Base-by-base conservation (phyloP, 139 green algal species). In the Micractinium conductrix region DNA sequence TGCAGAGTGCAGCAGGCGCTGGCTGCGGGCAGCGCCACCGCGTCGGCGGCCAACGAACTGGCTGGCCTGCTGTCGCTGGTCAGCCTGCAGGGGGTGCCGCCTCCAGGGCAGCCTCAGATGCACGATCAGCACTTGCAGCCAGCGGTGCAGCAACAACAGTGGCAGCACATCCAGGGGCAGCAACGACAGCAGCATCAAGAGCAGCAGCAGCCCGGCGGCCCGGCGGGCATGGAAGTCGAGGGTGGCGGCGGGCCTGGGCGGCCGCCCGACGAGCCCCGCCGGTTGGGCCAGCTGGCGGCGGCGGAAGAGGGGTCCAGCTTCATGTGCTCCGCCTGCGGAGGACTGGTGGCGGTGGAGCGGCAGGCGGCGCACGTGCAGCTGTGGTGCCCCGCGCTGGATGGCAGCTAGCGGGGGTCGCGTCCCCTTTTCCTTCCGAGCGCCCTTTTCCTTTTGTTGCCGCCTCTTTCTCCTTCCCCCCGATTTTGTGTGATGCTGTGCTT, bases 1-100 rank as follows among this genome's bases (percentile, higher is more conserved):
- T 69, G 83, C 83, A 87, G 83, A 48, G 72, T 87, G 26, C 71
- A 72, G 28, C 67, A 87, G 24, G 83, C 83, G 33, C 60, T 87
- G 26, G 69, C 72, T 19, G 67, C 65, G 10, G 83, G 74, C 53
- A 80, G 38, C 60, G 38, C 73, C 30, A 78, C 38, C 24, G 70
- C 69, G 2, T 40, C 33, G n/a, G 70, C 71, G 37, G 68, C 76
- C 12, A 58, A 80, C n/a, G 69, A 87, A n/a, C 83, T 87, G 45
- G 53, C 70, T 6, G 74, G 71, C 4, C 55, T 87, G 58, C 40
- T 87, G 26, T 50, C 55, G 17, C 40, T 67, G 10, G 24, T 87
- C 45, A 84, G 40, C 40, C 74, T 87, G 12, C 68, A 79, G 28
- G n/a, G 37, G 63, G 17, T 35, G 40, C 33, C 4, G 1, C 14